Conservation (phyloP, 495 filamentous ascomycete genomes). For the Xylaria acuta region DNA sequence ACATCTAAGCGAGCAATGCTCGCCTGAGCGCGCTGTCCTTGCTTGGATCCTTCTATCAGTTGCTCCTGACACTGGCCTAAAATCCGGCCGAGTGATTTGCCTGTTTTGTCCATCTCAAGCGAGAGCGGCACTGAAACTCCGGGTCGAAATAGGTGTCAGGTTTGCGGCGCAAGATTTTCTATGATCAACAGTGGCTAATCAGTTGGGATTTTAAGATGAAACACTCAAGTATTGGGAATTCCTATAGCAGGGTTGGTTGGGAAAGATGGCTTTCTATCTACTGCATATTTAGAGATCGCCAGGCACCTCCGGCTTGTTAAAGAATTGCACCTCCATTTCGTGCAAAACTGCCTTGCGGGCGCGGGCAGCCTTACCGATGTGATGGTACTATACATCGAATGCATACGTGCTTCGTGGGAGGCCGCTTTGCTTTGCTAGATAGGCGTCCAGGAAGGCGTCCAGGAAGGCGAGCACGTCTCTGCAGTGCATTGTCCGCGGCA, state of each 20-base stretch:
- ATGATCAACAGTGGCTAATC: background rate
- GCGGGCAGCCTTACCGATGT: background rate
- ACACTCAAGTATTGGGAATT: background rate
- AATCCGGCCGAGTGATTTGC: background rate
- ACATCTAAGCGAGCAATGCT: background rate
- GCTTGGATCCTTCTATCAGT: background rate
- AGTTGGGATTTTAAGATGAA: background rate
- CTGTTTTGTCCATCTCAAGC: background rate
- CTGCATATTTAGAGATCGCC: background rate
- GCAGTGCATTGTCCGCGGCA: background rate
- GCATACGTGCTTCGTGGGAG: background rate
- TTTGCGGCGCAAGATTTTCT: background rate
- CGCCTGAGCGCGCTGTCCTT: background rate
- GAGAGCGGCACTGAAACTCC: background rate
- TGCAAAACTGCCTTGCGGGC: background rate
- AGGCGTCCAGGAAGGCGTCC: background rate
- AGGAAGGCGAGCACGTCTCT: background rate
- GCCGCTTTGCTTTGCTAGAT: background rate
- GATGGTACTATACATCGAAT: background rate
- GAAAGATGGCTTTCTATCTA: background rate
- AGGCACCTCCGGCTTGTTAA: background rate
- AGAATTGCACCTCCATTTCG: background rate
- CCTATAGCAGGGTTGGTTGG: background rate
- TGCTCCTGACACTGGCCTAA: background rate
- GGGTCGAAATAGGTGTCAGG: background rate